Base-by-base conservation (phyloP, 2,329 filamentous ascomycete genomes). In the Dryadomyces sulphureus region DNA sequence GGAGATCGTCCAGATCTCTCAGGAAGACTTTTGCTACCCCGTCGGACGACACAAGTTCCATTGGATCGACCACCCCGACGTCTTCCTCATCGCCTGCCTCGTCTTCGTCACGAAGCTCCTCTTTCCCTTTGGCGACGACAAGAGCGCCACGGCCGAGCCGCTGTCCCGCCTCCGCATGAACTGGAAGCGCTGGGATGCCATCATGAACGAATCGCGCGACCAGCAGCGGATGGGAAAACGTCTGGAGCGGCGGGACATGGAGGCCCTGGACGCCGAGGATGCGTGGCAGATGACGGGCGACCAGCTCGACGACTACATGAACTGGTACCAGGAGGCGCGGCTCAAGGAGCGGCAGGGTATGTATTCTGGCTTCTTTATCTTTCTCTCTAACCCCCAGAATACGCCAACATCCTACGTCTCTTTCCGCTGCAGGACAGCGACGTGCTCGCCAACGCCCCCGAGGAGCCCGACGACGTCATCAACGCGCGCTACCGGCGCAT, bases 31-130 rank as follows among this genome's bases (percentile, higher is more conserved):
- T 50, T 64, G 66, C 1, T 83, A 81, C 51, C 70, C 72, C 1
- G 65, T 69, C 7, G 62, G 65, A 4, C 65, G 61, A 25, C 57
- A 60, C 45, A 62, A 63, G 49, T 62, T 68, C 49, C 62, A 68
- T 22, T 62, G 73, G 8, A 62, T 79, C 16, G 68, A 77, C 43
- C 73, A 82, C 50, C 87, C 92, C 0, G 92, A 96, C 56, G 67
- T 84, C 6, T 74, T 84, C 38, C 64, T 95, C 1, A 68, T 87
- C 46, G 70, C 79, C 4, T 65, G 86, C 4, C 60, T 94, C 4
- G 66, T 94, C 2, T 70, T 94, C 14, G 77, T 83, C 4, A 78
- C 82, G 4, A 95, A 95, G 55, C 60, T 94, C 2, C 68, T 83
- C 19, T 88, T 86, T 54, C 86, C 90, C 0, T 77, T 94, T 39